Evolutionary conservation across 805 yeast genomes (phyloP), one percentile per base, ranked within the genome.

Genomic region (Saccharomycopsis sp.): DNA sequence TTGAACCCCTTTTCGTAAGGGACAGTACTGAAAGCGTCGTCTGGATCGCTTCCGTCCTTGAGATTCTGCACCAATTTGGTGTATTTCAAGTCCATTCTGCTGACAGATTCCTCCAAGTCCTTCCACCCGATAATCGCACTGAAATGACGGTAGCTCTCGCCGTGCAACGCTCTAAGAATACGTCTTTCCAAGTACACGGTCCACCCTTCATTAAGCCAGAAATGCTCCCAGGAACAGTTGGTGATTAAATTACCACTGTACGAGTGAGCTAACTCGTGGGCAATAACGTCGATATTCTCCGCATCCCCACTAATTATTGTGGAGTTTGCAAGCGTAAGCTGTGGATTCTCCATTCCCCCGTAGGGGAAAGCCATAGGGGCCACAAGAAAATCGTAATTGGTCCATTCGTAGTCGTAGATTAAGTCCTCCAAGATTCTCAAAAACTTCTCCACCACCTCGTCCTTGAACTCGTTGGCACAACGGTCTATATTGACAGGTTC

Each of bases 201-300:
- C 97, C 97, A 91, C 41, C 97, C 97, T 74, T 91, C 97, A 69
- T 91, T 91, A 64, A 91, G 79, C 94, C 96, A 91, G 70, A 91
- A 90, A 73, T 90, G 96, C 67, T 89, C 91, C 94, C 96, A 91
- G 0, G 94, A 86, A 65, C 86, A 82, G 70, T 89, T 91, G 29
- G 97, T 91, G 48, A 91, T 96, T 63, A 90, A 78, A 67, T 91
- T 91, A 50, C 97, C 97, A 1, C 89, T 80, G 95, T 97, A 91
- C 47, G 95, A 86, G 70, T 91, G 97, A 0, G 96, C 91, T 63
- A 91, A 78, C 71, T 91, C 97, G 71, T 91, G 97, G 0, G 97
- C 97, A 68, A 91, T 83, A 29, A 91, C 97, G 65, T 87, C 91
- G 18, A 90, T 90, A 63, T 90, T 89, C 58, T 89, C 84, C 58